Conservation (phyloP, 2,329 filamentous ascomycete species). For the Diaporthe eres region DNA sequence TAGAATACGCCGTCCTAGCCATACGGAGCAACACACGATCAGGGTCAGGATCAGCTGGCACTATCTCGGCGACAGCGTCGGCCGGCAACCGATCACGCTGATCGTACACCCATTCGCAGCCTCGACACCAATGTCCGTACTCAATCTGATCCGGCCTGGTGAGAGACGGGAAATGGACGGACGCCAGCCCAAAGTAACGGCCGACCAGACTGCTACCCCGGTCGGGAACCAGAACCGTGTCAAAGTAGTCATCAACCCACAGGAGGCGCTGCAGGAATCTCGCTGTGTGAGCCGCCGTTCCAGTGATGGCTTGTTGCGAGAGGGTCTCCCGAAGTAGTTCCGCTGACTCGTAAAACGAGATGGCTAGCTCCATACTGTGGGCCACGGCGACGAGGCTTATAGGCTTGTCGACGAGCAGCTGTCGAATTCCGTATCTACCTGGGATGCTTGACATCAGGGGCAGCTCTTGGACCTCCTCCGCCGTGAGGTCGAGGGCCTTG, state of each 20-base stretch:
- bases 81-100: neutral
- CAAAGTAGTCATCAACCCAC: neutral
- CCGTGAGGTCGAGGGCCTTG: neutral
- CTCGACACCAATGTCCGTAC: neutral
- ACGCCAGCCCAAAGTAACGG: conserved; percentile 9
- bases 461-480: neutral
- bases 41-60: neutral
- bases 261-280: neutral
- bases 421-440: neutral
- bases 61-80: neutral
- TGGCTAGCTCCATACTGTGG: neutral
- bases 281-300: neutral
- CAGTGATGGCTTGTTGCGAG: neutral
- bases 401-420: neutral
- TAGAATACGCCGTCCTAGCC: neutral
- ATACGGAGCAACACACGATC: neutral
- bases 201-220: neutral
- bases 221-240: neutral
- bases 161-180: neutral
- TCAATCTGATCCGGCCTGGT: neutral
- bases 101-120: neutral
- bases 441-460: neutral
- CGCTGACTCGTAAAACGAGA: neutral
- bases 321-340: neutral
- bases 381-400: neutral